Evolutionary conservation across 2,329 filamentous ascomycete species (phyloP).

Genomic region (Aspergillus clavatus): DNA sequence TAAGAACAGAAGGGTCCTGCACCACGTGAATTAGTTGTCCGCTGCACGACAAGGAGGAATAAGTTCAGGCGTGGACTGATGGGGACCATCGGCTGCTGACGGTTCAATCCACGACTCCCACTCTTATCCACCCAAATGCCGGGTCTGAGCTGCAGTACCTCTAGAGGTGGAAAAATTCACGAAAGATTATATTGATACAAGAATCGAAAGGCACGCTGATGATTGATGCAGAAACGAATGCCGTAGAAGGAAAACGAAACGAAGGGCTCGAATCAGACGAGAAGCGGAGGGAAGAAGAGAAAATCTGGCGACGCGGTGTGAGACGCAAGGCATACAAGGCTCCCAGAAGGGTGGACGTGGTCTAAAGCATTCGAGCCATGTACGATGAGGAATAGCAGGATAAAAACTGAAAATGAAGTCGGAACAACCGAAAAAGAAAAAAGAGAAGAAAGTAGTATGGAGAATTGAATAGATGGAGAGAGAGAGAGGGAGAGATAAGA

Average conservation of each 20-base stretch:
- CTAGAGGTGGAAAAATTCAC: constrained; percentile 24
- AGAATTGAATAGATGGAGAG: too few species aligned
- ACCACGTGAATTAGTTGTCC: constrained; percentile 20
- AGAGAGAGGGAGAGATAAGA: too few species aligned
- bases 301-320: constrained; percentile 25
- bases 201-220: constrained; percentile 21
- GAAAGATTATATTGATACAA: constrained; percentile 31
- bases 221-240: constrained; percentile 21
- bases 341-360: constrained; percentile 22
- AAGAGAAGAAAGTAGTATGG: constrained; percentile 10
- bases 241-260: constrained; percentile 21
- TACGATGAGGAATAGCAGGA: constrained; percentile 22
- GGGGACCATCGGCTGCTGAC: neutral
- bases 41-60: constrained; percentile 16
- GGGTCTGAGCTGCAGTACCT: constrained; percentile 21
- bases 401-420: constrained; percentile 8
- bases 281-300: constrained; percentile 19
- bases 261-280: constrained; percentile 26
- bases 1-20: constrained; percentile 18
- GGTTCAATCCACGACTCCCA: neutral
- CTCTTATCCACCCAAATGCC: neutral
- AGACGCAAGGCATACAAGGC: constrained; percentile 24
- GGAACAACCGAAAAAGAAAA: constrained; percentile 7
- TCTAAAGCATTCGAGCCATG: constrained; percentile 30
- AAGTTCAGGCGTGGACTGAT: constrained; percentile 12